A percentile compares a stretch with the other conserved stretches of the same genome.
Evolutionary conservation across 495 filamentous ascomycete genomes (phyloP).

Genomic region (Neurospora sp.): DNA sequence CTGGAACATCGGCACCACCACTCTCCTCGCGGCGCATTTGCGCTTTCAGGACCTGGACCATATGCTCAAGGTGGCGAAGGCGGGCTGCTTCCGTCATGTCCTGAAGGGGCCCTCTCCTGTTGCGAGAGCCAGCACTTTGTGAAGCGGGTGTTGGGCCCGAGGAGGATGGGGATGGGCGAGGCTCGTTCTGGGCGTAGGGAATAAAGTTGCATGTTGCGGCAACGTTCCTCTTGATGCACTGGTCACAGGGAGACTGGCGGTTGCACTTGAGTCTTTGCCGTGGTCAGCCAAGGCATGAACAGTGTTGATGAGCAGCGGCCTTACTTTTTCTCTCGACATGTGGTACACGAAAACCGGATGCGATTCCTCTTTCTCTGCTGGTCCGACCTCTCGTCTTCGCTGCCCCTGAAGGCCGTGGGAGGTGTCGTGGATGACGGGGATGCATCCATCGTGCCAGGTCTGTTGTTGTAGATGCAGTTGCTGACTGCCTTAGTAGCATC

Average conservation of each 20-base stretch:
- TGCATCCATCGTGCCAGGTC: neutral
- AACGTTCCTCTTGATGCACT: conserved; percentile 40
- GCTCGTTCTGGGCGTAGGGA: conserved; percentile 11
- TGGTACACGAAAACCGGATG: conserved; percentile 45
- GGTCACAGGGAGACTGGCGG: conserved; percentile 39
- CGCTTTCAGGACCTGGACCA: conserved; percentile 37
- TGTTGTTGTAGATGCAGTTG: neutral
- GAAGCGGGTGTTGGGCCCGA: conserved; percentile 28
- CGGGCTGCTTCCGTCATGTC: conserved; percentile 5
- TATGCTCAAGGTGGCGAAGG: conserved; percentile 41
- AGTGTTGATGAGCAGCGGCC: conserved; percentile 2
- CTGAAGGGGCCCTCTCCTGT: neutral
- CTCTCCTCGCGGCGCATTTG: conserved; percentile 8
- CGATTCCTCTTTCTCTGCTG: conserved; percentile 38
- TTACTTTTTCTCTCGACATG: conserved; percentile 43
- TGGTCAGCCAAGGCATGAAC: neutral
- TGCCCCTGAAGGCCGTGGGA: neutral
- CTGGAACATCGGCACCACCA: neutral
- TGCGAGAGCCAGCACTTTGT: conserved; percentile 29
- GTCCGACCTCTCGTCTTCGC: neutral
- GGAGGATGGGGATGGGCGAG: conserved; percentile 14
- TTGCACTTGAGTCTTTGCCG: conserved; percentile 41
- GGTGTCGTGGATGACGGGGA: neutral
- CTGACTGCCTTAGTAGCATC: neutral
- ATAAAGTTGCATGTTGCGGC: conserved; percentile 33